Percentiles rank a stretch among this genome's conserved stretches.
Conservation (phyloP, 805 yeast genomes). For the Pichia ethanolica region DNA sequence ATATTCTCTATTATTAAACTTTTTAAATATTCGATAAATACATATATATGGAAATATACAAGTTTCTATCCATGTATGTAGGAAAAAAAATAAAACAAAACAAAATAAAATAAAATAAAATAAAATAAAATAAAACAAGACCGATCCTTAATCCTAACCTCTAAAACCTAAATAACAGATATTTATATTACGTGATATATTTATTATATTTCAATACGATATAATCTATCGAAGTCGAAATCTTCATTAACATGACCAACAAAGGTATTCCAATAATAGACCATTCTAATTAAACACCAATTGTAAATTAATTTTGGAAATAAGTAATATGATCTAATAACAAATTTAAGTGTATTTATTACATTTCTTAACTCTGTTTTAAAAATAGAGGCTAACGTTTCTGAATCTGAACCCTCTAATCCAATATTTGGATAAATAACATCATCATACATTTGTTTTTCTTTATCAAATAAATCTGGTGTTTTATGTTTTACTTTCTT, state of each 20-base stretch:
- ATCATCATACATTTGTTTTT: slow-evolving; percentile 18
- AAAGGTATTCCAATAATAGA: slow-evolving; percentile 64
- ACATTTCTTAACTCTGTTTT: slow-evolving; percentile 24
- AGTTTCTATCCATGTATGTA: too few relatives aligned
- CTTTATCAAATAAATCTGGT: slow-evolving; percentile 19
- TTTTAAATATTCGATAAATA: too few relatives aligned
- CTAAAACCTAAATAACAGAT: background rate
- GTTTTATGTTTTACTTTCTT: slow-evolving; percentile 2
- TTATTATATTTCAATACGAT: slow-evolving; percentile 11
- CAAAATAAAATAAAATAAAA: too few relatives aligned
- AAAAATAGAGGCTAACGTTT: slow-evolving; percentile 17
- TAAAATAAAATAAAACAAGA: too few relatives aligned
- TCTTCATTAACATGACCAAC: slow-evolving; percentile 47
- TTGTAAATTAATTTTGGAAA: slow-evolving; percentile 61
- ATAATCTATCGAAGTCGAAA: slow-evolving; percentile 26
- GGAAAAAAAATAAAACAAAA: too few relatives aligned
- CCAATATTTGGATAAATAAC: slow-evolving; percentile 17
- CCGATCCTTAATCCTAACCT: background rate
- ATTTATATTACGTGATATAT: background rate
- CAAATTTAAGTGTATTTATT: slow-evolving; percentile 53
- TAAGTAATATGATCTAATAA: slow-evolving; percentile 55
- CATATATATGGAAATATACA: too few relatives aligned
- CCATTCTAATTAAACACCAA: slow-evolving; percentile 39
- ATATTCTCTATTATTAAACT: too few relatives aligned
- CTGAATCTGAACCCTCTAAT: background rate